Evolutionary conservation across 108 stramenopile genomes (phyloP).

Genomic region (Mayamaea pseudoterrestris): DNA sequence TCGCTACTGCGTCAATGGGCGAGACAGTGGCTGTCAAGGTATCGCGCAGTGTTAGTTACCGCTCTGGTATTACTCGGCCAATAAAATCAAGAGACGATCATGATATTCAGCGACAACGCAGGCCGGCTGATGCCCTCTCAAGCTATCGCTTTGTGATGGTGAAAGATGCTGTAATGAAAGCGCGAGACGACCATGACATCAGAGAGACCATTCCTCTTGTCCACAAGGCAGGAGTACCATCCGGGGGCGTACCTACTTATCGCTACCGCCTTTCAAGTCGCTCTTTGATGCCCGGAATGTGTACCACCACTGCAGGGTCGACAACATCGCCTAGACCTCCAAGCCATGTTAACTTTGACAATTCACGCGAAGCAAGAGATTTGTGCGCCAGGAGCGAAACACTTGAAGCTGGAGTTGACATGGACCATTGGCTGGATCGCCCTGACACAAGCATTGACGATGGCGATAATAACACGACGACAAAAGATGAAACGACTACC

Average conservation of each 20-base stretch:
- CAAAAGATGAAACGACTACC: conserved; percentile 57
- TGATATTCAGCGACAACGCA: neutral
- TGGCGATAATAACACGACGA: conserved; percentile 26
- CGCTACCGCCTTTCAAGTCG: too few species aligned
- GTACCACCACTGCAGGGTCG: too few species aligned
- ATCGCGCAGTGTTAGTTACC: too few species aligned
- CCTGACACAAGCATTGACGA: conserved; percentile 14
- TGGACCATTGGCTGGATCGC: conserved; percentile 10
- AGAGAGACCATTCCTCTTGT: too few species aligned
- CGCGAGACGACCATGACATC: conserved; percentile 25
- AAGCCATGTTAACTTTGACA: too few species aligned
- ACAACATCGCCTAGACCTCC: too few species aligned
- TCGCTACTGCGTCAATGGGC: too few species aligned
- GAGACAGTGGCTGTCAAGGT: too few species aligned
- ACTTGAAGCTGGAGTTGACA: conserved; percentile 32
- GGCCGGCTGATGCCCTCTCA: neutral
- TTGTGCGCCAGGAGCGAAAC: conserved; percentile 55
- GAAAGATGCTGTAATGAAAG: neutral
- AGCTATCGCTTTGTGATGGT: neutral
- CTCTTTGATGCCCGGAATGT: too few species aligned
- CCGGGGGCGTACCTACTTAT: neutral
- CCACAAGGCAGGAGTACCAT: conserved; percentile 6
- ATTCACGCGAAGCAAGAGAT: conserved; percentile 15
- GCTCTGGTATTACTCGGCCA: too few species aligned
- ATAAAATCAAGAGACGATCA: neutral